Evolutionary conservation across 495 filamentous ascomycete genomes (phyloP), one percentile per base, ranked within the genome.

Genomic region (Aspergillus taichungensis): DNA sequence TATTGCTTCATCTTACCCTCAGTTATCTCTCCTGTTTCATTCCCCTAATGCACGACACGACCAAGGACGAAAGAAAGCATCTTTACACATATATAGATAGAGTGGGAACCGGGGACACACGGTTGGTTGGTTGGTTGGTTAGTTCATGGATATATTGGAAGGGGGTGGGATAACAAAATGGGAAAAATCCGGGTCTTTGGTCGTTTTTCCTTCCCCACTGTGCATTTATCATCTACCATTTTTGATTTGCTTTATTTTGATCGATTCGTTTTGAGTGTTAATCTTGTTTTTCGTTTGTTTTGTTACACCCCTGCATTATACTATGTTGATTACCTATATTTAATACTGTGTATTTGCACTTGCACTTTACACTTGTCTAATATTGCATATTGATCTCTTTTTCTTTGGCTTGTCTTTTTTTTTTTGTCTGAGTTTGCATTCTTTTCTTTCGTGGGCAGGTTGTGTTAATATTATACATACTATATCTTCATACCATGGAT

Each of bases 41-140:
- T 30, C 40, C 27, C 38, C 41, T 53, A 43, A 54, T 51, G 51
- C 49, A 51, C 43, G 41, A 57, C 41, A 53, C 43, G 51, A 53
- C 42, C 13, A 35, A 40, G 43, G 46, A 50, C 43, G 49, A 53
- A 50, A 44, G 18, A 24, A 40, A 40, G 37, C 37, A 40, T 40
- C 24, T 10, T 27, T 40, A 37, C 35, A 37, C n/a, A 37, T 10
- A 37, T 43, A 57, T 47, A 35, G 31, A 53, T 42, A 46, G 37
- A 50, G 45, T 44, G 32, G 49, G 46, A 43, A 43, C 38, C 14
- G 42, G 48, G 18, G 18, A 24, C 18, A 24, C 18, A 24, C 18
- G 18, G 18, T 24, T 24, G 18, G 18, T 24, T 24, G 18, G n/a
- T n/a, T n/a, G n/a, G n/a, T n/a, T n/a, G 18, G 18, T 24, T 24